Conservation (phyloP, 176 grass and related monocot genomes). For the Oryza punctata region DNA sequence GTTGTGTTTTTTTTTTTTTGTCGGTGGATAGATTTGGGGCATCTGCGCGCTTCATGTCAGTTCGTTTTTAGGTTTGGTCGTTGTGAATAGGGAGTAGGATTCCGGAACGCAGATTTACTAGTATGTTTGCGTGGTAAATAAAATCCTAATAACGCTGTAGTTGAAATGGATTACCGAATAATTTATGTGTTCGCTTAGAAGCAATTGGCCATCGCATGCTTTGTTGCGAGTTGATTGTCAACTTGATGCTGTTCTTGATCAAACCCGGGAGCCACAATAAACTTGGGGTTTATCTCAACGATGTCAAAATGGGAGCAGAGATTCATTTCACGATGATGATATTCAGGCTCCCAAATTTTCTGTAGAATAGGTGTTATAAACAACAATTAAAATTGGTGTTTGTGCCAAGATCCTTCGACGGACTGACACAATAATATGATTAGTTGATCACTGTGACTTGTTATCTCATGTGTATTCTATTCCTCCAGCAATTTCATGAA, state of each 20-base stretch:
- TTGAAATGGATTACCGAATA: background rate
- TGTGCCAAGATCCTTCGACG: background rate
- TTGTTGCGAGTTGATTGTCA: background rate
- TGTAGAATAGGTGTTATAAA: background rate
- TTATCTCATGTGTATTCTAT: conserved; percentile 8
- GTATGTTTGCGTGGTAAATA: background rate
- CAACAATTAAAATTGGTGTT: background rate
- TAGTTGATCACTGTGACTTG: background rate
- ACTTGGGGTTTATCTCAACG: background rate
- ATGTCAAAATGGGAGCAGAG: background rate
- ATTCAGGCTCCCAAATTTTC: background rate
- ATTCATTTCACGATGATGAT: background rate
- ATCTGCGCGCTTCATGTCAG: background rate
- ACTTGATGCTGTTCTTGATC: background rate
- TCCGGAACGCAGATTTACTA: background rate
- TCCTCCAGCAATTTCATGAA: conserved; percentile 82
- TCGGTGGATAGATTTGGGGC: background rate
- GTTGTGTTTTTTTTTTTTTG: background rate
- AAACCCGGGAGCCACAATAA: background rate
- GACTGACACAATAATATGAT: background rate
- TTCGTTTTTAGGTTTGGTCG: background rate
- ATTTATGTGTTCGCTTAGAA: background rate
- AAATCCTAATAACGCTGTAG: too few relatives aligned
- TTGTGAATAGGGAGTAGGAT: background rate
- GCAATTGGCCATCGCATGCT: background rate